Conservation (phyloP, 768 basidiomycete genomes). For the Coprinopsis sp. region DNA sequence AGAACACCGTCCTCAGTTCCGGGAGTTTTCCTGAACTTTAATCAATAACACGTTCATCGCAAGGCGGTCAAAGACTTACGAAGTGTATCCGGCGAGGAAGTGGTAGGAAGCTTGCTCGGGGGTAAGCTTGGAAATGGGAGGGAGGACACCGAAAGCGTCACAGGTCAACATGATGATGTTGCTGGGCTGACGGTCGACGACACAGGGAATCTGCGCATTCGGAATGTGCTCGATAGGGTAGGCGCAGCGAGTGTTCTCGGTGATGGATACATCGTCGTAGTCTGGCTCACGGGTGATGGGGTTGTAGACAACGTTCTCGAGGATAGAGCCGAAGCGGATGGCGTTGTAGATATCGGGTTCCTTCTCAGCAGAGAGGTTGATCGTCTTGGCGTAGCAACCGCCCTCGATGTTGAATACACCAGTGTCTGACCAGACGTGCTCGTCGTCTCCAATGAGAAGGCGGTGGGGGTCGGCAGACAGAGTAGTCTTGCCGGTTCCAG, state of each 20-base stretch:
- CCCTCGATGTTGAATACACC: conserved; percentile 99
- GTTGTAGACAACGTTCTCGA: conserved; percentile 98
- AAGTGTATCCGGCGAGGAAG: conserved; percentile 95
- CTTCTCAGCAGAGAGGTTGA: conserved; percentile 95
- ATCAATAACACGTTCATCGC: conserved; percentile 13
- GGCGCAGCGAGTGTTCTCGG: conserved; percentile 98
- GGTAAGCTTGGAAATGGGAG: conserved; percentile 88
- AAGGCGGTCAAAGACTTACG: conserved; percentile 40
- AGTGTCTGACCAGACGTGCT: conserved; percentile 98
- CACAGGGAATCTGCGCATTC: conserved; percentile 91
- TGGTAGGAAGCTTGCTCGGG: conserved; percentile 97
- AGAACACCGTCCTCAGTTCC: conserved; percentile 97
- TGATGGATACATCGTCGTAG: conserved; percentile 95
- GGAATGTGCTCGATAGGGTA: conserved; percentile 98
- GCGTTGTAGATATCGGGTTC: conserved; percentile 98
- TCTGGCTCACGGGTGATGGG: conserved; percentile 78
- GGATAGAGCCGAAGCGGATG: conserved; percentile 91
- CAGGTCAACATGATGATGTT: conserved; percentile 98
- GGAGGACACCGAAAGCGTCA: conserved; percentile 97
- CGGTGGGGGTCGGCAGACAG: conserved; percentile 95
- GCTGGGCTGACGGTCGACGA: conserved; percentile 80
- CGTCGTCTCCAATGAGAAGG: conserved; percentile 95
- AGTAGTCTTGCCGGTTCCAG: conserved; percentile 98
- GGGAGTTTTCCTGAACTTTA: conserved; percentile 76
- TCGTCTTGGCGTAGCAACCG: conserved; percentile 97